These are phyloP conservation scores for Echria macrotheca DNA, from an alignment of 495 filamentous ascomycete genomes.

Conservation along the genomic window DNA sequence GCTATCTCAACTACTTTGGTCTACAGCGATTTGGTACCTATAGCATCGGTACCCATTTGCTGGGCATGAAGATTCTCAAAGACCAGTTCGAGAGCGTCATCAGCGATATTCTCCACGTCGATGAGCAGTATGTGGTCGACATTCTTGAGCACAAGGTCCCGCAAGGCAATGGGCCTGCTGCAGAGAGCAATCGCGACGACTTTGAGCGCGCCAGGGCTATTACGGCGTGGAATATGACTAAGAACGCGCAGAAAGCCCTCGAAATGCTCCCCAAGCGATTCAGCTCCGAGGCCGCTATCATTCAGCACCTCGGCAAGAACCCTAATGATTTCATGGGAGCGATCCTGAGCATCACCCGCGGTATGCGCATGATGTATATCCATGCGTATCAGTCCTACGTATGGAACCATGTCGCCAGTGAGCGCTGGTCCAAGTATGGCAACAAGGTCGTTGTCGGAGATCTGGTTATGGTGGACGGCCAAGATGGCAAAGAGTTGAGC, in stretches of 20 bases:
- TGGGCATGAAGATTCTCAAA: slow-evolving; percentile 79
- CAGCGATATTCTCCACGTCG: slow-evolving; percentile 60
- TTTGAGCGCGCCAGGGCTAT: slow-evolving; percentile 69
- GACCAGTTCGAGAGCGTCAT: slow-evolving; percentile 74
- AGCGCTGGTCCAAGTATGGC: slow-evolving; percentile 70
- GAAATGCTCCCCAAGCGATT: slow-evolving; percentile 72
- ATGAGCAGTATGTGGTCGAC: slow-evolving; percentile 25
- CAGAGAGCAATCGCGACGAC: slow-evolving; percentile 55
- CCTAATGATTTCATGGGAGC: slow-evolving; percentile 70
- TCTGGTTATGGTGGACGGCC: slow-evolving; percentile 58
- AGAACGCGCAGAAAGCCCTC: slow-evolving; percentile 51
- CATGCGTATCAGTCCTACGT: slow-evolving; percentile 93
- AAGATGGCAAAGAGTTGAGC: slow-evolving; percentile 4
- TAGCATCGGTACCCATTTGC: slow-evolving; percentile 67
- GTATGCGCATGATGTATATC: slow-evolving; percentile 85
- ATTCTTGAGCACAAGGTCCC: slow-evolving; percentile 14
- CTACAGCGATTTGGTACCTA: slow-evolving; percentile 92
- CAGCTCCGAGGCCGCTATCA: slow-evolving; percentile 69
- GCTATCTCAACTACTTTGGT: slow-evolving; percentile 96
- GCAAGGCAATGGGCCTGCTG: not conserved
- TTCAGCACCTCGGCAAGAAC: slow-evolving; percentile 57
- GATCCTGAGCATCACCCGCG: slow-evolving; percentile 66
- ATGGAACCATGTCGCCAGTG: slow-evolving; percentile 80
- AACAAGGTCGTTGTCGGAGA: slow-evolving; percentile 75
- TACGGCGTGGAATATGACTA: slow-evolving; percentile 58